phyloP scores from a whole-genome alignment of 176 grass and related monocot genomes.

The Guadua angustifolia region DNA sequence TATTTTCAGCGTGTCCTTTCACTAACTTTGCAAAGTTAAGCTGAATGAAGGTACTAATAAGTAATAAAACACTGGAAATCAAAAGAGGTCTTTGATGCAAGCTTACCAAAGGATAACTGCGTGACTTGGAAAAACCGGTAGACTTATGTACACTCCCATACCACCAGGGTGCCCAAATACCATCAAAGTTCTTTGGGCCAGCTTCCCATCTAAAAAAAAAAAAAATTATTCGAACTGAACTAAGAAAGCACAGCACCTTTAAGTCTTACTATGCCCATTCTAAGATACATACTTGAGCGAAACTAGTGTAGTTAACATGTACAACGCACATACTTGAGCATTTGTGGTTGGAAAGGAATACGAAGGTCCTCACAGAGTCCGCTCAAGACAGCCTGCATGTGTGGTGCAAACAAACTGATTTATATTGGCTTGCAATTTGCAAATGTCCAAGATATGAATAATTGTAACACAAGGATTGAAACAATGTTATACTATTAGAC shows the following conservation, averaged over 20 bases:
- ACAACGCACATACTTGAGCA: slow-evolving; percentile 69
- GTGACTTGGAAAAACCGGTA: slow-evolving; percentile 65
- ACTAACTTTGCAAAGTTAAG: slow-evolving; percentile 19
- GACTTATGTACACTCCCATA: slow-evolving; percentile 91
- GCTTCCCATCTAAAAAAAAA: slow-evolving; percentile 79
- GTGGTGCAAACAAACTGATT: slow-evolving; percentile 21
- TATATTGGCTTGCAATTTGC: background rate
- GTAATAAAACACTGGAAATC: slow-evolving; percentile 20
- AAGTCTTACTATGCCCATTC: background rate
- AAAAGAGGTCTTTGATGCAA: slow-evolving; percentile 12
- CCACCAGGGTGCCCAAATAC: slow-evolving; percentile 98
- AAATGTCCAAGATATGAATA: slow-evolving; percentile 2
- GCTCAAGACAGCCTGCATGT: slow-evolving; percentile 66
- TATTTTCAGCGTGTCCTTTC: background rate
- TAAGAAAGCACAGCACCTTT: slow-evolving; percentile 16
- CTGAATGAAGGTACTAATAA: background rate
- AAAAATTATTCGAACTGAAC: slow-evolving; percentile 33
- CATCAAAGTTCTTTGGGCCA: slow-evolving; percentile 83
- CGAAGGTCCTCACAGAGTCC: slow-evolving; percentile 84
- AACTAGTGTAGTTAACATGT: background rate
- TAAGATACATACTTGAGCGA: background rate
- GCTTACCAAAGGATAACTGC: slow-evolving; percentile 62
- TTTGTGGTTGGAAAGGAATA: slow-evolving; percentile 87
- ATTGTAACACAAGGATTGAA: slow-evolving; percentile 13
- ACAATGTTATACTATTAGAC: background rate